Conservation (phyloP, 371 early-diverging fungal genomes). For the Mucor indicus region DNA sequence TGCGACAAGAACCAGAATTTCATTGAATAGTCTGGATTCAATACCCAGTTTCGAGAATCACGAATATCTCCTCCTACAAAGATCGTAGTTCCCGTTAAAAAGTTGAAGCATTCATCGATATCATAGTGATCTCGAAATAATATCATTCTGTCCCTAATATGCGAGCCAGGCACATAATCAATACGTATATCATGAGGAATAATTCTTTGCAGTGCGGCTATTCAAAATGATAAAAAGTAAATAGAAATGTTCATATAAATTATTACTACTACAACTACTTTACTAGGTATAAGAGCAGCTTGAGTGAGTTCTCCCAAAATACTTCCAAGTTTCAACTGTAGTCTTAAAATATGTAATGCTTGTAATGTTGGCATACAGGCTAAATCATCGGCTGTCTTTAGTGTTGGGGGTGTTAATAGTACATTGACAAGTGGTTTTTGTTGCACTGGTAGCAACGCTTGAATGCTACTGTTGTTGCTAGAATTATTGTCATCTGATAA, state of each 20-base stretch:
- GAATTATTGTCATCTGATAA: not conserved
- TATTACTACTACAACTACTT: not conserved
- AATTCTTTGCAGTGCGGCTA: constrained; percentile 36
- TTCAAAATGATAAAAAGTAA: not conserved
- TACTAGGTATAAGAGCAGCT: constrained; percentile 31
- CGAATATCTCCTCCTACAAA: constrained; percentile 53
- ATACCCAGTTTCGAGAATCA: constrained; percentile 45
- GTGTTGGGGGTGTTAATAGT: constrained; percentile 19
- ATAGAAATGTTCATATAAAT: not conserved
- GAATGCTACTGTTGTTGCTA: not conserved
- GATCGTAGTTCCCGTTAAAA: constrained; percentile 33
- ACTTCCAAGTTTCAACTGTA: constrained; percentile 34
- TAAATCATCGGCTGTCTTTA: constrained; percentile 30
- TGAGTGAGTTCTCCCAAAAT: constrained; percentile 21
- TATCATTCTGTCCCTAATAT: constrained; percentile 39
- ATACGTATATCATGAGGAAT: constrained; percentile 46
- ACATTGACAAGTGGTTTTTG: constrained; percentile 26
- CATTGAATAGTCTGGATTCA: constrained; percentile 37
- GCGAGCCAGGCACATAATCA: constrained; percentile 29
- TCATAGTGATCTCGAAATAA: constrained; percentile 42
- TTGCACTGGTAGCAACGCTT: constrained; percentile 1
- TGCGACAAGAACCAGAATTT: constrained; percentile 51
- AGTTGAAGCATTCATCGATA: constrained; percentile 40
- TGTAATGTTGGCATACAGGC: constrained; percentile 34
- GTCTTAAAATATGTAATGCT: constrained; percentile 34